Conservation (phyloP, 768 basidiomycete species). For the Phlebiopsis flavidoalba region DNA sequence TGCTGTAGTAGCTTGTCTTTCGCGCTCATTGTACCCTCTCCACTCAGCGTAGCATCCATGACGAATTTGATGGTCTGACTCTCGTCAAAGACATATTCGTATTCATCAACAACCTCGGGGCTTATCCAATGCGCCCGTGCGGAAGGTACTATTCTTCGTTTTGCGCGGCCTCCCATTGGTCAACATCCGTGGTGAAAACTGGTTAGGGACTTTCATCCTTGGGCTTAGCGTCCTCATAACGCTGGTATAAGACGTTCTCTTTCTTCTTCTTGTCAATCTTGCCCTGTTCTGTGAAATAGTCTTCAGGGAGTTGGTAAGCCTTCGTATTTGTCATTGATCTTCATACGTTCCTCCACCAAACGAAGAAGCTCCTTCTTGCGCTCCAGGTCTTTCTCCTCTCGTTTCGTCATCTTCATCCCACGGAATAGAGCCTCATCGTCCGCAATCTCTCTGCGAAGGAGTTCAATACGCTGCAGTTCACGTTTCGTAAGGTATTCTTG, state of each 20-base stretch:
- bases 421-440: slow-evolving; percentile 90
- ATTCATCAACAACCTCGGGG: slow-evolving; percentile 73
- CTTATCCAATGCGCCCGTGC: slow-evolving; percentile 90
- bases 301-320: slow-evolving; percentile 96
- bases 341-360: slow-evolving; percentile 89
- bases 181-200: slow-evolving; percentile 95
- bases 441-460: slow-evolving; percentile 86
- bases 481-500: slow-evolving; percentile 96
- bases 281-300: slow-evolving; percentile 97
- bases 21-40: slow-evolving; percentile 66
- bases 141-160: slow-evolving; percentile 83
- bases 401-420: slow-evolving; percentile 86
- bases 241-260: slow-evolving; percentile 84
- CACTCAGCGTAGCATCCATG: slow-evolving; percentile 70
- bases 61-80: slow-evolving; percentile 95
- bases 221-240: slow-evolving; percentile 90
- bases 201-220: slow-evolving; percentile 92
- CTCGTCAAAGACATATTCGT: slow-evolving; percentile 98
- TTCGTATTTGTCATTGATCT: slow-evolving; percentile 93
- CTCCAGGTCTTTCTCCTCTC: slow-evolving; percentile 77
- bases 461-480: slow-evolving; percentile 92
- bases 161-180: slow-evolving; percentile 97
- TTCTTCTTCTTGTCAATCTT: slow-evolving; percentile 98
- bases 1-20: slow-evolving; percentile 81
- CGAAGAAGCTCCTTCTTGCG: slow-evolving; percentile 88